Evolutionary conservation across 202 grass and related monocot genomes (phyloP).

Genomic region (Hordeum pubiflorum): DNA sequence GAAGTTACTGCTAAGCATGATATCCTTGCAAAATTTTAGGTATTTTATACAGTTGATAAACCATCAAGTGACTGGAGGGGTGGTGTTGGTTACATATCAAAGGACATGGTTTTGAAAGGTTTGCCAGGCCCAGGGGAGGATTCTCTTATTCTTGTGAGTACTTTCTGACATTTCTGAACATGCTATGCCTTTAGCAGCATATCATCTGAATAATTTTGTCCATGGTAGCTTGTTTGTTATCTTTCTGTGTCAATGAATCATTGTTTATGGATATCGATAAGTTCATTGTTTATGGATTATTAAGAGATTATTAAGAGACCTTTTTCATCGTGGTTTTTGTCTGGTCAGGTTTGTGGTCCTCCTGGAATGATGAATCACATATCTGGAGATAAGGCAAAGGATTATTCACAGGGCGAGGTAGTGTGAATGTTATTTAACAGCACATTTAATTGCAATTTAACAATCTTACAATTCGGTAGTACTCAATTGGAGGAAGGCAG

Average conservation of each 20-base stretch:
- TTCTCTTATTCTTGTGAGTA: slow-evolving; percentile 70
- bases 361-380: slow-evolving; percentile 95
- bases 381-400: slow-evolving; percentile 83
- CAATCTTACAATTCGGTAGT: neutral
- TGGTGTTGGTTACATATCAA: slow-evolving; percentile 72
- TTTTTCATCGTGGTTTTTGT: slow-evolving; percentile 1
- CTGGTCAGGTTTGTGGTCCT: slow-evolving; percentile 80
- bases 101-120: slow-evolving; percentile 83
- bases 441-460: neutral
- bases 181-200: neutral
- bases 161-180: neutral
- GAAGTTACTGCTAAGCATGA: neutral
- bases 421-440: neutral
- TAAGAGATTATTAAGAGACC: neutral
- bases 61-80: slow-evolving; percentile 68
- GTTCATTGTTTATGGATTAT: neutral
- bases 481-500: neutral
- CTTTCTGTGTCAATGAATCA: neutral
- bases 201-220: neutral
- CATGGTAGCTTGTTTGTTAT: neutral
- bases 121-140: slow-evolving; percentile 69
- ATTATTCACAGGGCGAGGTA: slow-evolving; percentile 92
- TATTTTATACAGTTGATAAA: slow-evolving; percentile 94
- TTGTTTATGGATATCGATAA: neutral
- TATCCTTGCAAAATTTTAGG: slow-evolving; percentile 35